Evolutionary conservation across 768 basidiomycete genomes (phyloP).

Genomic region (Psilocybe cubensis): DNA sequence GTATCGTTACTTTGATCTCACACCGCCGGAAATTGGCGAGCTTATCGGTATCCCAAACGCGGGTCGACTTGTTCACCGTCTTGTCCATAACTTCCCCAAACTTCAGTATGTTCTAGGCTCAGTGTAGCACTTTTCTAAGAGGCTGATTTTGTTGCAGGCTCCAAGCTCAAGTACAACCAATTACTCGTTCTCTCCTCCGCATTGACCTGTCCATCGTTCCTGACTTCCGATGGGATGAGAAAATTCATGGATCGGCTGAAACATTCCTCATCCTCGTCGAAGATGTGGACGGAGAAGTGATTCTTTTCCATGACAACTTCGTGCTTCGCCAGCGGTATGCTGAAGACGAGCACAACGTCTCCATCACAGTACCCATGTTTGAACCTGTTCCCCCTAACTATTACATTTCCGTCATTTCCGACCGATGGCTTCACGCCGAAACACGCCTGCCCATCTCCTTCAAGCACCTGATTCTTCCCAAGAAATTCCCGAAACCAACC

Average conservation of each 20-base stretch:
- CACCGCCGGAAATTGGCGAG: constrained; percentile 92
- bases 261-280: constrained; percentile 94
- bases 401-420: constrained; percentile 93
- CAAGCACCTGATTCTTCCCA: constrained; percentile 96
- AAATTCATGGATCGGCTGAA: constrained; percentile 87
- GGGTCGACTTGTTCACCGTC: constrained; percentile 86
- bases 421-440: constrained; percentile 95
- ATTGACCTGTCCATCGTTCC: constrained; percentile 94
- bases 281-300: constrained; percentile 96
- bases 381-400: constrained; percentile 99
- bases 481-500: constrained; percentile 94
- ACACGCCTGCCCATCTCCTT: constrained; percentile 95
- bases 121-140: not conserved
- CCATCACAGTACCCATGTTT: constrained; percentile 94
- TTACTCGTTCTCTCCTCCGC: constrained; percentile 90
- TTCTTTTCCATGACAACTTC: constrained; percentile 95
- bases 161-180: constrained; percentile 95
- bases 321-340: constrained; percentile 90
- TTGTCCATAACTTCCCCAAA: constrained; percentile 97
- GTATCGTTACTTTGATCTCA: constrained; percentile 96
- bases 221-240: constrained; percentile 99
- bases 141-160: constrained; percentile 47
- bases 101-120: constrained; percentile 56
- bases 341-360: constrained; percentile 92
- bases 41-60: constrained; percentile 93